Percentiles rank a stretch among this genome's conserved stretches.
Conservation (phyloP, 352 stramenopile species). For the Pythium diclinum region DNA sequence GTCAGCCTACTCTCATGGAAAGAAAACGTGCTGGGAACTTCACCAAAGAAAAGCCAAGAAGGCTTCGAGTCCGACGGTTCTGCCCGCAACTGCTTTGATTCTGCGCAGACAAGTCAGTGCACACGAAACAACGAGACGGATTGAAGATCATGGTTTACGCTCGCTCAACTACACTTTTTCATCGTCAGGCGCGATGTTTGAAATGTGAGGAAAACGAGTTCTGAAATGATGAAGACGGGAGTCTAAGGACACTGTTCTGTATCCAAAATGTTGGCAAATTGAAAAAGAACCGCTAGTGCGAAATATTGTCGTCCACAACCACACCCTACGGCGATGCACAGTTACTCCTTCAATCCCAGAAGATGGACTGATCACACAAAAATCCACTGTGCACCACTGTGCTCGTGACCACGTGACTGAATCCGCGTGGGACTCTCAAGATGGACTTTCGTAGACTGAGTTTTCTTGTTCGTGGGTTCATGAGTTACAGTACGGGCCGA, state of each 20-base stretch:
- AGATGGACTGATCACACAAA: not conserved
- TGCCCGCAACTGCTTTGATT: not conserved
- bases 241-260: too few relatives aligned
- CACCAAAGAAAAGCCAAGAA: not conserved
- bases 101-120: constrained; percentile 12
- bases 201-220: too few relatives aligned
- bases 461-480: not conserved
- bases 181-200: not conserved
- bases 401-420: not conserved
- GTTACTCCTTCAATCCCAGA: not conserved
- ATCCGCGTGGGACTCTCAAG: not conserved
- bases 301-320: not conserved
- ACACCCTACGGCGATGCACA: too few relatives aligned
- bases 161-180: not conserved
- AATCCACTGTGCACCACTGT: not conserved
- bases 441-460: not conserved
- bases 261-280: not conserved
- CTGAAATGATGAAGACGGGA: too few relatives aligned
- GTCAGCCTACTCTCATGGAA: constrained; percentile 1
- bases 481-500: not conserved
- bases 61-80: not conserved
- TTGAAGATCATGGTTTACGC: not conserved
- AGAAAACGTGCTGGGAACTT: constrained; percentile 3
- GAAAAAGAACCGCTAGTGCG: not conserved
- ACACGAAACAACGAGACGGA: constrained; percentile 9